Evolutionary conservation across 2,329 filamentous ascomycete genomes (phyloP).

Genomic region (Colletotrichum eleusines): DNA sequence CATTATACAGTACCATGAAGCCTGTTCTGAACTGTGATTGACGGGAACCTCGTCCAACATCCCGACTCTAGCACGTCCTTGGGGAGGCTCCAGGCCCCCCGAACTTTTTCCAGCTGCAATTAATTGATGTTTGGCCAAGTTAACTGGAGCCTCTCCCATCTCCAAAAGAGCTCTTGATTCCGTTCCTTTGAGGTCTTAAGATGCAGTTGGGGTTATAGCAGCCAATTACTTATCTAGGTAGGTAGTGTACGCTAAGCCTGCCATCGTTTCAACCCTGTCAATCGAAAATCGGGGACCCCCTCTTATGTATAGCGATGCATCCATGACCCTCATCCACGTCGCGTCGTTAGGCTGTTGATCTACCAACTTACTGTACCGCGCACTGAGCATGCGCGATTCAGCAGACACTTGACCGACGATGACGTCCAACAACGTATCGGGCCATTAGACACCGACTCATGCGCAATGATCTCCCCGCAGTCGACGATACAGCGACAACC

Average conservation of each 20-base stretch:
- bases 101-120: slow-evolving; percentile 9
- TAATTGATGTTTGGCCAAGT: slow-evolving; percentile 15
- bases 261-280: background rate
- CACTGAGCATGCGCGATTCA: slow-evolving; percentile 20
- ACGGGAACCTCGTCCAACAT: background rate
- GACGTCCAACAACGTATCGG: slow-evolving; percentile 21
- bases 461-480: slow-evolving; percentile 28
- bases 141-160: slow-evolving; percentile 31
- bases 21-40: background rate
- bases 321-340: slow-evolving; percentile 19
- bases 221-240: background rate
- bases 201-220: background rate
- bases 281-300: background rate
- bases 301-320: slow-evolving; percentile 10
- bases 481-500: slow-evolving; percentile 28
- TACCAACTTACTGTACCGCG: slow-evolving; percentile 9
- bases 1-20: slow-evolving; percentile 3
- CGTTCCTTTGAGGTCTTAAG: slow-evolving; percentile 4
- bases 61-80: too few species aligned
- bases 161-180: slow-evolving; percentile 20
- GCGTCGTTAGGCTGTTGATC: slow-evolving; percentile 14
- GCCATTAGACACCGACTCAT: slow-evolving; percentile 25
- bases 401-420: slow-evolving; percentile 14
- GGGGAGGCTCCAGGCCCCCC: too few species aligned
- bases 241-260: background rate